Evolutionary conservation across 108 stramenopile species (phyloP), one percentile per base, ranked within the genome.

Genomic region (Nitzschia palea): DNA sequence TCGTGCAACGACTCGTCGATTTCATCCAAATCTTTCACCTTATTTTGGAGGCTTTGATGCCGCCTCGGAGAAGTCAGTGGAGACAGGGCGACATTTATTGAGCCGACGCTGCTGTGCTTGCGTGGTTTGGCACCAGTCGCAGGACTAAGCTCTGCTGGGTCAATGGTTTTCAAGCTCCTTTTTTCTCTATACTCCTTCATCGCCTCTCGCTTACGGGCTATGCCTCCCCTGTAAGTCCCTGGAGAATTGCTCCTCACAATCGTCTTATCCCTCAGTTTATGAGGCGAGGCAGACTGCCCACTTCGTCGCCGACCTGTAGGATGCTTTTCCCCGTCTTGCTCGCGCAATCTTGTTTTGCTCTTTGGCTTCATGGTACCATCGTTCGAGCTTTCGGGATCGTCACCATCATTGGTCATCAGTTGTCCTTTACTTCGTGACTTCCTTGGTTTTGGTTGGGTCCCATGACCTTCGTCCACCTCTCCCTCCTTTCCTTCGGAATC

Each of bases 151-250:
- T n/a, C n/a, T n/a, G n/a, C n/a, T n/a, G 15, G 18, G 18, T 48
- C 47, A 8, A 48, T 10, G 18, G 15, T 8, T 20, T 48, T 48
- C 18, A 15, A 5, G 17, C 54, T 55, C 17, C 30, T 55, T 32
- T 31, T 35, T 29, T 59, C 57, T 3, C 57, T 33, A 59, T 37
- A 59, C 20, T 59, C 57, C 22, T 59, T 59, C 57, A 59, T 59
- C 3, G 57, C 57, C 20, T 59, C 57, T n/a, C 57, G 33, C 57
- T 37, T 59, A 23, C 35, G 35, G 9, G 57, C 57, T 37, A 59
- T 59, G 18, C 22, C 57, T 10, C 57, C 57, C 20, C 57, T 35
- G 28, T 18, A 37, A 14, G 17, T 40, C 37, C 57, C 57, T 35
- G 57, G 22, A 6, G 57, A 40, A 37, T 20, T 59, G 57, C 36